phyloP scores from a whole-genome alignment of 2,329 filamentous ascomycete species.

The Malbranchea zuffiana region DNA sequence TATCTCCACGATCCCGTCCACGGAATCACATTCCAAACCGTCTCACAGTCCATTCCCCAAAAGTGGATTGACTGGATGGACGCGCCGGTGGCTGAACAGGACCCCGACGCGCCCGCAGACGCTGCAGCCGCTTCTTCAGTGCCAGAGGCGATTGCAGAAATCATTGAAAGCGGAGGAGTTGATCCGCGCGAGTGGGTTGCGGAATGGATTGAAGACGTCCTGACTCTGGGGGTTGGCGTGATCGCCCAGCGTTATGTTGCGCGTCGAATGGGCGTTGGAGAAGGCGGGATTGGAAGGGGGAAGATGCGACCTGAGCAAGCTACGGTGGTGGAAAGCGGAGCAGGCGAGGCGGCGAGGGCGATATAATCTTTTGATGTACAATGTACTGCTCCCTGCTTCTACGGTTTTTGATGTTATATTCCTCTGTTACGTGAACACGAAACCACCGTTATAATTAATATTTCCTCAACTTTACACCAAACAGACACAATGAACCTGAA shows the following conservation, averaged over 20 bases:
- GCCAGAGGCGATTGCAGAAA: conserved; percentile 77
- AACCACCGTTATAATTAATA: no score
- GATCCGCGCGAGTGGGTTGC: conserved; percentile 95
- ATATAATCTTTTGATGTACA: no score
- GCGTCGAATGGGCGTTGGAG: conserved; percentile 87
- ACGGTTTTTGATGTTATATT: no score
- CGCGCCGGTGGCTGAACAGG: conserved; percentile 41
- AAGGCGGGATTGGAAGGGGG: conserved; percentile 55
- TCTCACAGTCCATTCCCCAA: conserved; percentile 73
- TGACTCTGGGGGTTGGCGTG: conserved; percentile 67
- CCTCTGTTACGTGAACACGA: no score
- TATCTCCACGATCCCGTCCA: conserved; percentile 81
- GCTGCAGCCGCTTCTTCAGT: conserved; percentile 23
- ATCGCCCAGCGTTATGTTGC: conserved; percentile 94
- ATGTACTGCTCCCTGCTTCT: no score
- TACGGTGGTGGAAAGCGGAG: conserved; percentile 46
- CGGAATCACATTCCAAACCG: conserved; percentile 69
- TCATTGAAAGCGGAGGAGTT: conserved; percentile 62
- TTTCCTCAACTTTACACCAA: no score
- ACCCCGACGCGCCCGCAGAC: conserved; percentile 30
- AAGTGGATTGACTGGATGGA: conserved; percentile 91
- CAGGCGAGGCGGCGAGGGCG: conserved; percentile 51
- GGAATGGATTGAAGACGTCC: conserved; percentile 87
- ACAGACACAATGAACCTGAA: no score
- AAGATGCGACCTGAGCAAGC: conserved; percentile 42